A percentile compares a stretch with the other conserved stretches of the same genome.
Evolutionary conservation across 2,329 filamentous ascomycete species (phyloP).

Genomic region (Aspergillus transmontanensis): DNA sequence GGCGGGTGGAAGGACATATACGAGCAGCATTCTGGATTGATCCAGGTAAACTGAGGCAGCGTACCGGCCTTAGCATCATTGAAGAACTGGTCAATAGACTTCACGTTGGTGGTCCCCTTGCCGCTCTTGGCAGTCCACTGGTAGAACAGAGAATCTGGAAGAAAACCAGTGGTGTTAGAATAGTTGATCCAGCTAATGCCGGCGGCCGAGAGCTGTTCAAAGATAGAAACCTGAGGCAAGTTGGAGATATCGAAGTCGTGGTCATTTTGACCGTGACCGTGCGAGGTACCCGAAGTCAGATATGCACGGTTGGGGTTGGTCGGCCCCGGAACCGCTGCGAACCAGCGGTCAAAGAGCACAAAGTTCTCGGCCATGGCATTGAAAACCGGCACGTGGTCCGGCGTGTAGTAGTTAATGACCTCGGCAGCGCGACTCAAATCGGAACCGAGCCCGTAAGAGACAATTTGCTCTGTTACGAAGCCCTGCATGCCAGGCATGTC

Average conservation of each 20-base stretch:
- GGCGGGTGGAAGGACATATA: constrained; percentile 53
- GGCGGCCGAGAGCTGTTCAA: constrained; percentile 44
- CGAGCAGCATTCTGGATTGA: constrained; percentile 55
- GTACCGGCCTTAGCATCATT: constrained; percentile 48
- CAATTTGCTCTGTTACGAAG: constrained; percentile 47
- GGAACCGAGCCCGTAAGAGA: constrained; percentile 33
- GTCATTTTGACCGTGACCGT: constrained; percentile 44
- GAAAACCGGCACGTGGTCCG: constrained; percentile 45
- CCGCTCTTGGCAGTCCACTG: constrained; percentile 44
- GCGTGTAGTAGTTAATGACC: constrained; percentile 49
- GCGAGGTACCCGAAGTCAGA: constrained; percentile 44
- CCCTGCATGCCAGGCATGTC: constrained; percentile 40
- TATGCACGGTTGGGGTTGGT: constrained; percentile 44
- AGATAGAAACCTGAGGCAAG: constrained; percentile 43
- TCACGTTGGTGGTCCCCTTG: constrained; percentile 36
- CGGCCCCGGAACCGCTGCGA: constrained; percentile 43
- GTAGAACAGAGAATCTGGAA: constrained; percentile 50
- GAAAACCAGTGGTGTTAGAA: constrained; percentile 46
- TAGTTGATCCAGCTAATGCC: constrained; percentile 52
- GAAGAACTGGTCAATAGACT: constrained; percentile 47
- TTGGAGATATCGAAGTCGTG: constrained; percentile 35
- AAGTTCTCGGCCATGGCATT: constrained; percentile 47
- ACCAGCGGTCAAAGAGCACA: constrained; percentile 50
- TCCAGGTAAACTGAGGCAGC: constrained; percentile 50
- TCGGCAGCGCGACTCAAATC: constrained; percentile 44